phyloP scores from a whole-genome alignment of 2,329 filamentous ascomycete genomes.

The Knoxdaviesia capensis region DNA sequence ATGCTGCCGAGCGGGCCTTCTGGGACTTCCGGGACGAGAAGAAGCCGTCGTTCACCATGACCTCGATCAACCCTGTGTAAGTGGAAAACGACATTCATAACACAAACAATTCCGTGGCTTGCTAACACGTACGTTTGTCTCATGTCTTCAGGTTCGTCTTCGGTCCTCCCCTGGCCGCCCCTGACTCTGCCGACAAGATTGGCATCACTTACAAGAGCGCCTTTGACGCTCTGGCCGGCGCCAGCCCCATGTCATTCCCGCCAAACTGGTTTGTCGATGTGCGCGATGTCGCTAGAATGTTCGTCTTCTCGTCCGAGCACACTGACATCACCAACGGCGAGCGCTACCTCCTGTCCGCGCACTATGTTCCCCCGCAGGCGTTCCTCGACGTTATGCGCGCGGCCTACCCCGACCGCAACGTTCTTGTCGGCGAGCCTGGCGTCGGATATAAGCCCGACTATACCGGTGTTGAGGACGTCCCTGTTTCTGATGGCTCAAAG shows the following conservation, averaged over 20 bases:
- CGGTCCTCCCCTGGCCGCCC: no score
- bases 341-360: conserved; percentile 16
- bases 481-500: no score
- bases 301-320: conserved; percentile 17
- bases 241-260: background rate
- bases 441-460: conserved; percentile 15
- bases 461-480: background rate
- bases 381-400: conserved; percentile 19
- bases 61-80: conserved; percentile 17
- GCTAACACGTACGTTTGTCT: background rate
- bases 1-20: conserved; percentile 11
- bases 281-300: conserved; percentile 19
- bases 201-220: no score
- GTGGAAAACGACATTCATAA: conserved; percentile 11
- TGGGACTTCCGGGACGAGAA: conserved; percentile 15
- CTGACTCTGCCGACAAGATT: no score
- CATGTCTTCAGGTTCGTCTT: no score
- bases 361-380: conserved; percentile 14
- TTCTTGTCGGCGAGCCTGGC: conserved; percentile 16
- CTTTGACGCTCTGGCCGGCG: no score
- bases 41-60: conserved; percentile 15
- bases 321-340: conserved; percentile 16
- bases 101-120: conserved; percentile 11
- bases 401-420: conserved; percentile 15
- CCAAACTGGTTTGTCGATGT: conserved; percentile 17